Evolutionary conservation across 2,329 filamentous ascomycete species (phyloP), one percentile per base, ranked within the genome.

Genomic region (Endothia cerciana): DNA sequence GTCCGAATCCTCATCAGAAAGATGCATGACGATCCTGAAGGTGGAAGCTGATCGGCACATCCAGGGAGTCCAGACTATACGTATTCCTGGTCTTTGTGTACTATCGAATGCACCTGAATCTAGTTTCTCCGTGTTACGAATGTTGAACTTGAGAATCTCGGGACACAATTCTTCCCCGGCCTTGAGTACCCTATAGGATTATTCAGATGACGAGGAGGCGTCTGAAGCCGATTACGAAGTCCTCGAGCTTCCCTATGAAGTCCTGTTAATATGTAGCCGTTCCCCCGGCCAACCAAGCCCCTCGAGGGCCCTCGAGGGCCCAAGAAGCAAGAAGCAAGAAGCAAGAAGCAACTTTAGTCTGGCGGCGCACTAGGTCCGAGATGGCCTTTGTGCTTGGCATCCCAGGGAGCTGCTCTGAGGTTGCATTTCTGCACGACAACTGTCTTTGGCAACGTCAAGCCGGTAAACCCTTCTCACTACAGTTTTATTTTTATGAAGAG

Each of bases 31-130:
- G 5, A 33, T 41, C n/a, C 45, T 33, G 6, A 43, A 30, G 25
- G 41, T 19, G 33, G 60, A 43, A 62, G 36, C 10, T 55, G 60
- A 55, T 62, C 60, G 47, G 43, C 60, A 41, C 10, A 36, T 17
- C 4, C 13, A 62, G 43, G 56, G 25, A 38, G 43, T 28, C 33
- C 19, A 36, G 19, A 2, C 36, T 28, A 41, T 15, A 15, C 19
- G 28, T 15, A 8, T 25, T 36, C 43, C 28, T 13, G 57, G 6
- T 60, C 43, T 28, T 40, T 10, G 30, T 33, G 57, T 56, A 10
- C 13, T 11, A 13, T 38, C 19, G 2, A 56, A 38, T 33, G 13
- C 22, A 28, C 22, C 28, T 25, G 47, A 51, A 51, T 51, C 47
- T 51, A 22, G 47, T 51, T 51, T 51, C 28, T 3, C 47, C 28